These are phyloP conservation scores for Pestalotiopsis sp. DNA, from an alignment of 2,329 filamentous ascomycete genomes.

Conservation along the genomic window DNA sequence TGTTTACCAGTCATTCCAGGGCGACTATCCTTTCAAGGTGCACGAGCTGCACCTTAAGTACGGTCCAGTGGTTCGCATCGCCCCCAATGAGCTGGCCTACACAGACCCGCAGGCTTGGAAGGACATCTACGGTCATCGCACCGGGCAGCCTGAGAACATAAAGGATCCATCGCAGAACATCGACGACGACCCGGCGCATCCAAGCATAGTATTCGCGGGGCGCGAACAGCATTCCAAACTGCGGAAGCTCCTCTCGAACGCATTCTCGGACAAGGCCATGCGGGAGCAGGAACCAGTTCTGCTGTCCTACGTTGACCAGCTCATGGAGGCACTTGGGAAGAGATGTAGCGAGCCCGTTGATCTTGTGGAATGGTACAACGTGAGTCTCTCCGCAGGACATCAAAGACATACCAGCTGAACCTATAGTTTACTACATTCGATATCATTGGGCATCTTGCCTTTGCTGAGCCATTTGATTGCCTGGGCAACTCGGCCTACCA, in stretches of 20 bases:
- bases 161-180: conserved; percentile 28
- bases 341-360: conserved; percentile 7
- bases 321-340: conserved; percentile 17
- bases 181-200: conserved; percentile 20
- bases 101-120: conserved; percentile 34
- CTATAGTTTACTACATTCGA: conserved; percentile 22
- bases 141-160: conserved; percentile 20
- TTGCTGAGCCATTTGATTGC: conserved; percentile 19
- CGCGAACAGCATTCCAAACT: conserved; percentile 20
- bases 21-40: neutral
- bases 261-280: conserved; percentile 22
- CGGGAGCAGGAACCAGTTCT: conserved; percentile 23
- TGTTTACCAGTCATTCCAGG: neutral
- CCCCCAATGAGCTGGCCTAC: conserved; percentile 41
- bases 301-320: conserved; percentile 19
- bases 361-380: conserved; percentile 7
- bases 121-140: conserved; percentile 28
- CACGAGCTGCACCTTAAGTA: conserved; percentile 32
- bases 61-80: conserved; percentile 40
- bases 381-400: no score
- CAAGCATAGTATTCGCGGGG: conserved; percentile 26
- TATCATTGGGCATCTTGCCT: conserved; percentile 22
- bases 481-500: conserved; percentile 15
- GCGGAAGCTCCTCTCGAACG: conserved; percentile 16
- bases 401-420: neutral